phyloP scores from a whole-genome alignment of 768 basidiomycete genomes.

The Naganishia onofrii region DNA sequence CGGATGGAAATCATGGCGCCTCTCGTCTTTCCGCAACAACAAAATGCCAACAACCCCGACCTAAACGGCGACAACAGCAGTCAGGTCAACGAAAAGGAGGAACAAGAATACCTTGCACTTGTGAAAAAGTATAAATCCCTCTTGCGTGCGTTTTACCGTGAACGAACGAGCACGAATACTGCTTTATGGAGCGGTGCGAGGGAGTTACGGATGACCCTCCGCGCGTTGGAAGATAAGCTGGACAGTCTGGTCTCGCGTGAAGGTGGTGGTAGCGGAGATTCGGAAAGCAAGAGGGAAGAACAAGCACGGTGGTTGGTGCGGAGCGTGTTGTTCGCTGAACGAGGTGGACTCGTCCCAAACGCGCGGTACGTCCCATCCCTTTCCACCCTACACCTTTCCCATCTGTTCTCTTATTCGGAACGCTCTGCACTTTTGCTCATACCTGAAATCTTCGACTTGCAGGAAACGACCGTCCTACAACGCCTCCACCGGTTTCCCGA shows the following conservation, averaged over 20 bases:
- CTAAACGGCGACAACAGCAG: constrained; percentile 46
- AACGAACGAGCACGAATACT: constrained; percentile 35
- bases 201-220: constrained; percentile 50
- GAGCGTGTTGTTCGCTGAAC: constrained; percentile 65
- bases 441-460: neutral
- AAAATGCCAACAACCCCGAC: constrained; percentile 57
- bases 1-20: constrained; percentile 59
- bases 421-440: neutral
- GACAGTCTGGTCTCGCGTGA: neutral
- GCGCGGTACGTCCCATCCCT: constrained; percentile 63
- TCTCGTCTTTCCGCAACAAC: constrained; percentile 55
- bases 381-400: too few relatives aligned
- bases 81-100: too few relatives aligned
- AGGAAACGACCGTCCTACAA: constrained; percentile 25
- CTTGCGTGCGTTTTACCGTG: constrained; percentile 64
- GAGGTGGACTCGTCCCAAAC: constrained; percentile 73
- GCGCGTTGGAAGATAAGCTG: constrained; percentile 33
- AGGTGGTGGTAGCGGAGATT: too few relatives aligned
- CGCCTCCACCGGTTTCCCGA: neutral
- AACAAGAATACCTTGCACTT: constrained; percentile 72
- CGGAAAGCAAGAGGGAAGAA: constrained; percentile 70
- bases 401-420: neutral
- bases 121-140: constrained; percentile 44
- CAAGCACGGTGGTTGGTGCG: constrained; percentile 52
- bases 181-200: constrained; percentile 48